These are phyloP conservation scores for Amborella trichopoda DNA, from an alignment of 164 flowering plant species.

Conservation along the genomic window DNA sequence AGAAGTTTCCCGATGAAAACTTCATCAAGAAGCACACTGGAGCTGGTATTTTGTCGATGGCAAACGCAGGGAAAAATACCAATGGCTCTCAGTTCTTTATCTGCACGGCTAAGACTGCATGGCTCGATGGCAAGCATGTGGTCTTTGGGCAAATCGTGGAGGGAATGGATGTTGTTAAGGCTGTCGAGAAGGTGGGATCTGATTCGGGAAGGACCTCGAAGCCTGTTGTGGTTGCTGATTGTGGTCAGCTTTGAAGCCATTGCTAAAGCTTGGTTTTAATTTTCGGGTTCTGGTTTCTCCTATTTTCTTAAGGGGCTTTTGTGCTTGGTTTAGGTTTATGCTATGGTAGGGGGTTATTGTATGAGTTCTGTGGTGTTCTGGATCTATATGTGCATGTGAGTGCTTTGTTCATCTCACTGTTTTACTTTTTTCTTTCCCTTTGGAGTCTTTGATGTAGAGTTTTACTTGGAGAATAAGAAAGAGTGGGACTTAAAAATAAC, in stretches of 20 bases:
- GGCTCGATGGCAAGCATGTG: conserved; percentile 39
- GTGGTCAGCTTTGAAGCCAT: conserved; percentile 23
- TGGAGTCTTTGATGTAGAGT: no score
- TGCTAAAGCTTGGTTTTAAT: no score
- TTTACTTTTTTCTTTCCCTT: no score
- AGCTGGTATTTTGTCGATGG: conserved; percentile 37
- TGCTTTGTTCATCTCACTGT: no score
- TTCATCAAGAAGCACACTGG: conserved; percentile 41
- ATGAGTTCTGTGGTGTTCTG: no score
- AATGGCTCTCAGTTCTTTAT: conserved; percentile 41
- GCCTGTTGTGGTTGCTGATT: conserved; percentile 26
- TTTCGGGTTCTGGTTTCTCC: no score
- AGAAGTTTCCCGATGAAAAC: conserved; percentile 40
- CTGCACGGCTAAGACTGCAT: conserved; percentile 27
- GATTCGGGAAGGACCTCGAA: conserved; percentile 12
- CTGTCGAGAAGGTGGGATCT: conserved; percentile 33
- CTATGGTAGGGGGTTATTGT: no score
- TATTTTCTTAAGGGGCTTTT: no score
- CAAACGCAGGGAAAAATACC: conserved; percentile 30
- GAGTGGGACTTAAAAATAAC: no score
- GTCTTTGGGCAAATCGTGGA: conserved; percentile 34
- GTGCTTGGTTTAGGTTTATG: no score
- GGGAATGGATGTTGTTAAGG: conserved; percentile 29
- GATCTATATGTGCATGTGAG: no score
- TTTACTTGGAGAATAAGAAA: no score